Evolutionary conservation across 1,284 basidiomycete genomes (phyloP), one percentile per base, ranked within the genome.

Genomic region (Phellopilus nigrolimitatus): DNA sequence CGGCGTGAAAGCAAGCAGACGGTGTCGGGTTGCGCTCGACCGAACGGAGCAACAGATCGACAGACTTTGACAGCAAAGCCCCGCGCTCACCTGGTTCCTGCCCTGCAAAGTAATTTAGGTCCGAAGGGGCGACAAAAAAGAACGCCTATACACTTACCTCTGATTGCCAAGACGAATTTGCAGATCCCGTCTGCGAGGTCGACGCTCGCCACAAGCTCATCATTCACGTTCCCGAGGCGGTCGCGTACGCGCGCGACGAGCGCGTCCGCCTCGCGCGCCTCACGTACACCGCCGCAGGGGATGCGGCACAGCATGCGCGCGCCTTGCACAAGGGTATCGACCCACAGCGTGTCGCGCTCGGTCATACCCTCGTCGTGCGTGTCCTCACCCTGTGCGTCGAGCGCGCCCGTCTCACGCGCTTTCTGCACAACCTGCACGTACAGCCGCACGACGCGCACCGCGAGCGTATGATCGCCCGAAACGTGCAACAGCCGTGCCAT

Each of bases 341-440:
- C 79, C 78, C 91, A 94, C 40, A 76, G 66, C 9, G 63, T 62
- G 56, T 89, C 79, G 10, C 48, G 52, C n/a, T 59, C 57, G 15
- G 42, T 49, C 15, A 43, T 55, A 6, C 38, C 42, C 22, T 54
- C 49, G 36, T 59, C 55, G n/a, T 57, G 49, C 41, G 47, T 52
- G 10, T 55, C 57, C 21, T 49, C 54, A 6, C 51, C 57, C 15
- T 65, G 63, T 3, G 60, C 60, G 24, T 53, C 31, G 22, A 49
- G 43, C 34, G 61, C 34, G 3, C 61, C 66, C 13, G 87, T 82
- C 61, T 92, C 75, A 51, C 80, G 76, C 5, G 86, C 81, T 63
- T 92, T 95, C 47, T 82, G 75, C 9, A 92, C 88, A 9, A 95
- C 76, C 60, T 90, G 83, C n/a, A 87, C 76, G 62, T 97, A 97